Percentiles rank a stretch among this genome's conserved stretches.
phyloP scores from a whole-genome alignment of 75 land plant species.

The Pinus taeda region DNA sequence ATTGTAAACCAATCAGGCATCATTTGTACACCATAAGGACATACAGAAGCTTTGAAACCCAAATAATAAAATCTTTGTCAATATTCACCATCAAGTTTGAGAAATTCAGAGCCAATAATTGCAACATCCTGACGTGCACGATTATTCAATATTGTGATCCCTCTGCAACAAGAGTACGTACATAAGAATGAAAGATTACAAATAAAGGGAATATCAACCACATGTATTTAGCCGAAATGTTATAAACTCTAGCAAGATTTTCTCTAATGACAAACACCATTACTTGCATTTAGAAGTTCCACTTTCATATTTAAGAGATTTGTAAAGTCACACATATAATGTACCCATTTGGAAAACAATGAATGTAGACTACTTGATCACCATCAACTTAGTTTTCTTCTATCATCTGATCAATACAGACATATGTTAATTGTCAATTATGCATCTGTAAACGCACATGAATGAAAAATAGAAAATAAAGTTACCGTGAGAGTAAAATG shows the following conservation, averaged over 20 bases:
- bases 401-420: not conserved
- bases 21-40: not conserved
- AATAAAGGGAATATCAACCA: not conserved
- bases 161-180: slow-evolving; percentile 30
- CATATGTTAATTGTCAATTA: not conserved
- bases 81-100: slow-evolving; percentile 89
- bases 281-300: not conserved
- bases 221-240: not conserved
- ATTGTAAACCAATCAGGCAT: not conserved
- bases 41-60: not conserved
- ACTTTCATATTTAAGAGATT: not conserved
- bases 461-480: not conserved
- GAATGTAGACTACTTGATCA: not conserved
- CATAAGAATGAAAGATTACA: not conserved
- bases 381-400: not conserved
- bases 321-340: not conserved
- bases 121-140: slow-evolving; percentile 97
- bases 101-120: slow-evolving; percentile 70
- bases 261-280: slow-evolving; percentile 6
- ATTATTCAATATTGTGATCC: slow-evolving; percentile 78
- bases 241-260: not conserved
- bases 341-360: not conserved
- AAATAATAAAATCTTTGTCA: not conserved
- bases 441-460: slow-evolving; percentile 1
- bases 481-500: slow-evolving; percentile 81